phyloP scores from a whole-genome alignment of 441 rosid species.

The Erysimum cheiri region DNA sequence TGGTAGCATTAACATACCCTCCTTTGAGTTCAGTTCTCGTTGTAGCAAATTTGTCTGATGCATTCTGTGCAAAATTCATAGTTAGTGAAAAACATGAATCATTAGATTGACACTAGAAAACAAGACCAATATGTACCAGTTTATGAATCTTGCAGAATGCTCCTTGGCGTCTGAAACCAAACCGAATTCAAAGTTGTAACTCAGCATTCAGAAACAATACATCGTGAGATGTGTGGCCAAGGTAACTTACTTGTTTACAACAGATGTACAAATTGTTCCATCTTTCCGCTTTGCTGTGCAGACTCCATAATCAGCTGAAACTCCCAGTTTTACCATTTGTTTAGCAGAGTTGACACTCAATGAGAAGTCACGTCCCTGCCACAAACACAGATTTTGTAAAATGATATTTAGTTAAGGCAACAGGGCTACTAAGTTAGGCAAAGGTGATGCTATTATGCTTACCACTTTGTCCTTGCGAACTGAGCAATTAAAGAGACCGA shows the following conservation, averaged over 20 bases:
- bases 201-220: constrained; percentile 34
- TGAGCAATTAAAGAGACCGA: constrained; percentile 74
- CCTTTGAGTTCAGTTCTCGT: constrained; percentile 80
- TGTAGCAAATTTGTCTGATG: constrained; percentile 66
- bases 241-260: constrained; percentile 78
- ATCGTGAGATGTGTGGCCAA: not conserved
- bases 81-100: constrained; percentile 25
- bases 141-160: constrained; percentile 76
- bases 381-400: constrained; percentile 1
- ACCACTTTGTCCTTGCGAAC: constrained; percentile 75
- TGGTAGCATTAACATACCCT: constrained; percentile 64
- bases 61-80: constrained; percentile 56
- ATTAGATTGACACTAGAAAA: constrained; percentile 25
- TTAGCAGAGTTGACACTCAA: constrained; percentile 69
- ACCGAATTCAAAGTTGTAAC: constrained; percentile 37
- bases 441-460: constrained; percentile 36
- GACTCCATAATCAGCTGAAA: constrained; percentile 87
- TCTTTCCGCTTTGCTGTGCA: constrained; percentile 84
- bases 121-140: constrained; percentile 53
- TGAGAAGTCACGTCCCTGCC: constrained; percentile 78
- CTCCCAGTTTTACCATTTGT: constrained; percentile 81
- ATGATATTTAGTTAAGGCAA: not conserved
- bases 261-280: constrained; percentile 72
- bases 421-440: constrained; percentile 15
- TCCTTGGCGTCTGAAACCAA: constrained; percentile 74